Conservation (phyloP, 2,329 filamentous ascomycete species). For the Septoria petroselini region DNA sequence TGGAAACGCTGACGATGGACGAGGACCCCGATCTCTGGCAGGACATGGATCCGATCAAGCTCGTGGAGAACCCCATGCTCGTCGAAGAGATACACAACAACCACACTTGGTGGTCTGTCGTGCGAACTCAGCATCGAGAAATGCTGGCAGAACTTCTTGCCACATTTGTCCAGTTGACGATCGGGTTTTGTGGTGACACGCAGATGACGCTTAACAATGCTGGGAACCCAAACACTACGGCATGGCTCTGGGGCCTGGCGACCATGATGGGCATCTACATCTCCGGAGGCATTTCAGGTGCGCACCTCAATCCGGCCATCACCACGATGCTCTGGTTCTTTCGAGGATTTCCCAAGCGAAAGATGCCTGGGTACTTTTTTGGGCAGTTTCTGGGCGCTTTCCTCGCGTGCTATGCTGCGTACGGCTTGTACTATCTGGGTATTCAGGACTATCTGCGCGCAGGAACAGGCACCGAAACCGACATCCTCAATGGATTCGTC, state of each 20-base stretch:
- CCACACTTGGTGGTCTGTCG: constrained; percentile 46
- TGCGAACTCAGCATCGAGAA: constrained; percentile 53
- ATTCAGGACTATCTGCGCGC: constrained; percentile 36
- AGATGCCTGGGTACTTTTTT: constrained; percentile 50
- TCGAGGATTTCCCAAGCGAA: constrained; percentile 53
- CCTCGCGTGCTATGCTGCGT: constrained; percentile 48
- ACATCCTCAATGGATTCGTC: constrained; percentile 45
- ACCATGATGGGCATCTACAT: constrained; percentile 48
- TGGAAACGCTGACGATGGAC: constrained; percentile 36
- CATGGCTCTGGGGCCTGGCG: constrained; percentile 51
- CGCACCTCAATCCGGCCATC: constrained; percentile 50
- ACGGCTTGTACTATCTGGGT: constrained; percentile 43
- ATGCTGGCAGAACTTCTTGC: constrained; percentile 54
- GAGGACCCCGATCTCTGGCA: constrained; percentile 41
- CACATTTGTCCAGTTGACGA: constrained; percentile 38
- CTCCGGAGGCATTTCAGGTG: constrained; percentile 49
- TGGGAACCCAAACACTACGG: constrained; percentile 44
- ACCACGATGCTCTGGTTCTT: constrained; percentile 45
- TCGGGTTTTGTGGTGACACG: constrained; percentile 53
- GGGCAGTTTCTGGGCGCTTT: constrained; percentile 56
- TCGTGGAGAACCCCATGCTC: constrained; percentile 37
- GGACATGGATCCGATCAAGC: constrained; percentile 44
- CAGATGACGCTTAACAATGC: constrained; percentile 40
- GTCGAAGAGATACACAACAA: constrained; percentile 51
- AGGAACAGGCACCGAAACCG: constrained; percentile 18